phyloP scores from a whole-genome alignment of 2,329 filamentous ascomycete genomes.

The Diaporthe batatas region DNA sequence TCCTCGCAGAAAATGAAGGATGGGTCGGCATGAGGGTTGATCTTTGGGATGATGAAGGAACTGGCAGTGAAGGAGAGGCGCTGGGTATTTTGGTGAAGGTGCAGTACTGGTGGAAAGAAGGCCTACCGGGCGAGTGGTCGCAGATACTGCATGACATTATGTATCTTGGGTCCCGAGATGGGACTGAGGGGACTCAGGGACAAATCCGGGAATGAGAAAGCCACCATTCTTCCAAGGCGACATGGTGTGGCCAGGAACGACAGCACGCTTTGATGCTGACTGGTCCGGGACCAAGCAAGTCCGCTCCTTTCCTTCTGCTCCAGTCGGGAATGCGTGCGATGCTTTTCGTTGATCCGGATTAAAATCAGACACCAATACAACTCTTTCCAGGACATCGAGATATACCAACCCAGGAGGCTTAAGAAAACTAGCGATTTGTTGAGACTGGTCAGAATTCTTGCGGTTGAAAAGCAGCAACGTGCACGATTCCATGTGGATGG shows the following conservation, averaged over 20 bases:
- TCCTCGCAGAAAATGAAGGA: slow-evolving; percentile 41
- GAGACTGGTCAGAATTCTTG: not conserved
- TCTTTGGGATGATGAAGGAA: slow-evolving; percentile 46
- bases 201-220: slow-evolving; percentile 26
- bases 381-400: too few species aligned
- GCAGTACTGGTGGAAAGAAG: slow-evolving; percentile 50
- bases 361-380: not conserved
- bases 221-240: not conserved
- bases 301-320: not conserved
- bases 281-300: not conserved
- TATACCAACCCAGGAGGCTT: not conserved
- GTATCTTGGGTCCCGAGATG: slow-evolving; percentile 48
- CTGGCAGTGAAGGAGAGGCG: not conserved
- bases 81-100: slow-evolving; percentile 47
- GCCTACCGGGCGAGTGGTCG: slow-evolving; percentile 35
- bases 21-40: slow-evolving; percentile 50
- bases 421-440: not conserved
- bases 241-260: not conserved
- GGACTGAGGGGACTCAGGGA: slow-evolving; percentile 44
- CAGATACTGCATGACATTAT: slow-evolving; percentile 50
- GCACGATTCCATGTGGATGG: not conserved
- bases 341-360: not conserved
- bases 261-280: not conserved
- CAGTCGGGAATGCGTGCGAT: not conserved
- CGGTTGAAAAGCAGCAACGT: not conserved